Base-by-base conservation (phyloP, 441 rosid species). In the Eutrema salsugineum region DNA sequence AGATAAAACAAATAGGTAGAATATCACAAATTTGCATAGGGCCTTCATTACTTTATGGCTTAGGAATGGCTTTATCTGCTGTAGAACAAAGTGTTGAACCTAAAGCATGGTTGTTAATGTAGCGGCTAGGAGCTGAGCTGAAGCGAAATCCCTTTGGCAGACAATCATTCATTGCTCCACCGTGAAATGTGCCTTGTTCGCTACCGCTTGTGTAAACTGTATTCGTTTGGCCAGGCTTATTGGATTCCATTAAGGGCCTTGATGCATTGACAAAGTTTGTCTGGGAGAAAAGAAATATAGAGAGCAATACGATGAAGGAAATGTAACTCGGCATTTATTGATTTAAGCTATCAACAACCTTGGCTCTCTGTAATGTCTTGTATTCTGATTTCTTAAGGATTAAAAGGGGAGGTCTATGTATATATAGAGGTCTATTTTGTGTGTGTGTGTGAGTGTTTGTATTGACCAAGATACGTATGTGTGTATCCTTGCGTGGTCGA, bases 71-170 rank as follows among this genome's bases (percentile, higher is more conserved):
- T 57, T 71, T 65, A 22, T 65, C 72, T 49, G 50, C 28, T 0
- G 85, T 56, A 16, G 83, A 77, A 63, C 94, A 91, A 59, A 76
- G 39, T 42, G 81, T 76, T 12, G 91, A 85, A 36, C 83, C 84
- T 5, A 73, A 79, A 39, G 87, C 66, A 5, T 70, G 76, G 40
- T 70, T 62, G 10, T 92, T 92, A 38, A 84, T 87, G 65, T 92
- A 92, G 5, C 85, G 87, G 66, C 97, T 92, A 1, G 97, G 97
- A 2, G 87, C 94, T 0, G 97, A 92, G 12, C 54, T 77, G 49
- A 39, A 82, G 11, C 70, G 94, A 69, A 78, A 72, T 7, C 96
- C 93, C 61, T 90, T 92, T 11, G 97, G 97, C 72, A 92, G 32
- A 77, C 97, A 92, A 69, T 68, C 72, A 53, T 72, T 71, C 54